Base-by-base conservation (phyloP, 1,284 basidiomycete genomes). In the Inonotus obliquus region DNA sequence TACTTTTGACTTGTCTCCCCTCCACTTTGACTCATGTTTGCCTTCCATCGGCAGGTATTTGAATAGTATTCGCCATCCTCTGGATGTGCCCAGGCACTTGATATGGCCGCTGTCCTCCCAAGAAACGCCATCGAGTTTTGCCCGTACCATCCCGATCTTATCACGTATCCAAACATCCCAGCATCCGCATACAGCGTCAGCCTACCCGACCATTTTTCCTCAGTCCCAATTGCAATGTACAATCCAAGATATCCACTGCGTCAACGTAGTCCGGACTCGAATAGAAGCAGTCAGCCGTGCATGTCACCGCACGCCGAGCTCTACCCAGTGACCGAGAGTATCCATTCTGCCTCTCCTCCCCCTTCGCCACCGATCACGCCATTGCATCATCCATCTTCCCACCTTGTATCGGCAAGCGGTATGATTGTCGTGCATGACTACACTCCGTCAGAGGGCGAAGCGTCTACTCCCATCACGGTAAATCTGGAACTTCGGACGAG, bases 391-490 rank as follows among this genome's bases (percentile, higher is more conserved):
- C 52, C 60, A 47, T 57, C 61, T 51, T 64, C 53, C 51, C 60
- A 41, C 61, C 61, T 65, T 62, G 59, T 72, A 39, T 85, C 85
- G 0, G 72, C 74, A 21, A 70, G 72, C 13, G 80, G 79, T 59
- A 77, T 85, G 68, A 80, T 90, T 64, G 80, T 80, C 68, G 82
- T 90, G 63, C 77, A 81, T 63, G 79, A 76, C 61, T 89, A 82
- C 71, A 74, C 80, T 4, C 86, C 86, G 6, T 71, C 76, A n/a
- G 80, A 85, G 68, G 89, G 87, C 64, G 79, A 80, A 62, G 70
- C 75, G 19, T 84, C 83, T 64, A 76, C 79, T 0, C 80, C 78
- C 51, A 80, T 91, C 68, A 77, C 81, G 45, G 83, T 87, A 62
- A 76, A 80, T 62, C 82, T 89, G 59, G 76, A 82, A 56, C 86